phyloP scores from a whole-genome alignment of 148 eudicot species.

The Linanthus parryae region DNA sequence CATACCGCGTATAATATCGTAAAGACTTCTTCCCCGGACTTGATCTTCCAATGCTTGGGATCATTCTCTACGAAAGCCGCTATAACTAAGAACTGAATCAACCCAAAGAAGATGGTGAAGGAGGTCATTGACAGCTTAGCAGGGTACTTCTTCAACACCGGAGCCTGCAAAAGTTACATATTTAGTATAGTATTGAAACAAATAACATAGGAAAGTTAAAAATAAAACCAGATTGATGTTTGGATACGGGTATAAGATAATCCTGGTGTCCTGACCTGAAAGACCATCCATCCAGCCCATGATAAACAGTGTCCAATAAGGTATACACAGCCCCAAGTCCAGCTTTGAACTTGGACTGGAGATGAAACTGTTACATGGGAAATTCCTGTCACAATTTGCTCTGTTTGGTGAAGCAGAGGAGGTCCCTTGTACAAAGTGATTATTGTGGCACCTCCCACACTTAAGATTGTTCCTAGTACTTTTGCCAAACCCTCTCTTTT shows the following conservation, averaged over 20 bases:
- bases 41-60: constrained; percentile 49
- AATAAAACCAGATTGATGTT: background rate
- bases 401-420: constrained; percentile 32
- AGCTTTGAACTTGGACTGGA: constrained; percentile 24
- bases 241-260: background rate
- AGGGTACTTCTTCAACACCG: constrained; percentile 74
- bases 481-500: constrained; percentile 72
- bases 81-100: constrained; percentile 54
- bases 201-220: background rate
- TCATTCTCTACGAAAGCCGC: constrained; percentile 66
- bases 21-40: constrained; percentile 50
- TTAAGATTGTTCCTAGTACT: constrained; percentile 61
- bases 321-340: constrained; percentile 72
- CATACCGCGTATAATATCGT: constrained; percentile 69
- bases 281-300: constrained; percentile 91
- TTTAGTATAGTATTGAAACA: background rate
- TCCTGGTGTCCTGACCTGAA: constrained; percentile 35
- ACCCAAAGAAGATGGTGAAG: constrained; percentile 72
- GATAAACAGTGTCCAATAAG: constrained; percentile 71
- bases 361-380: constrained; percentile 4
- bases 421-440: constrained; percentile 75
- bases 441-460: constrained; percentile 77
- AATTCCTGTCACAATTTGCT: too few species aligned
- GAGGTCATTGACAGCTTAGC: constrained; percentile 74
- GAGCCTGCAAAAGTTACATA: constrained; percentile 39